A percentile compares a stretch with the other conserved stretches of the same genome.
Conservation (phyloP, 2,329 filamentous ascomycete species). For the Aspergillus bombycis region DNA sequence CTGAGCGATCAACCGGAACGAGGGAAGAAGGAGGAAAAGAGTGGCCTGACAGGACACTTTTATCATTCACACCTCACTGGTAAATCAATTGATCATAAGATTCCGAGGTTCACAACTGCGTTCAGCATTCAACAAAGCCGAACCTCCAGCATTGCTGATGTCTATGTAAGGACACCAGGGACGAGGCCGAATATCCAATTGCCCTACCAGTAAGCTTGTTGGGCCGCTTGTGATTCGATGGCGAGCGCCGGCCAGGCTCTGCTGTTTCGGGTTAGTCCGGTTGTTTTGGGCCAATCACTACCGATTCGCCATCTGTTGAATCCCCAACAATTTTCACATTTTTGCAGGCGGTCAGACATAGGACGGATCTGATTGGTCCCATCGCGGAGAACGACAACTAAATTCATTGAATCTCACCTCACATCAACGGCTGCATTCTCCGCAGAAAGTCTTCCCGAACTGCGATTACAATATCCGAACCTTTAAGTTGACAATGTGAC, state of each 20-base stretch:
- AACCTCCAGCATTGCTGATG: not conserved
- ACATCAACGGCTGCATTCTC: slow-evolving; percentile 1
- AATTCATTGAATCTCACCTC: not conserved
- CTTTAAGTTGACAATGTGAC: not conserved
- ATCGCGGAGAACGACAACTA: not conserved
- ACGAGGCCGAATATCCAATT: not conserved
- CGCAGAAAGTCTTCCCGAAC: slow-evolving; percentile 1
- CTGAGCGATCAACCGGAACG: slow-evolving; percentile 14
- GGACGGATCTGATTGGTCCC: not conserved
- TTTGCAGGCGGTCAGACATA: slow-evolving; percentile 15
- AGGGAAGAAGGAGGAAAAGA: slow-evolving; percentile 13
- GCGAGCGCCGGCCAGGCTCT: slow-evolving; percentile 12
- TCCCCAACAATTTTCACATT: slow-evolving; percentile 37
- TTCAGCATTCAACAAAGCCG: slow-evolving; percentile 8
- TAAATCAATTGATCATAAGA: slow-evolving; percentile 28
- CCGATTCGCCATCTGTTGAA: slow-evolving; percentile 27
- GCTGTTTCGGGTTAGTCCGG: slow-evolving; percentile 13
- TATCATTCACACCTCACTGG: slow-evolving; percentile 7
- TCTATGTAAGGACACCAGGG: not conserved
- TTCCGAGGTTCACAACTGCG: slow-evolving; percentile 27
- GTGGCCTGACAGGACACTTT: slow-evolving; percentile 14
- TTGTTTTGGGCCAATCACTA: slow-evolving; percentile 15
- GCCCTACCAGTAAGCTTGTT: slow-evolving; percentile 19
- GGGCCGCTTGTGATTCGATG: slow-evolving; percentile 21
- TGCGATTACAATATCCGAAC: not conserved